Evolutionary conservation across 768 basidiomycete species (phyloP), one percentile per base, ranked within the genome.

Genomic region (Lactarius sp.): DNA sequence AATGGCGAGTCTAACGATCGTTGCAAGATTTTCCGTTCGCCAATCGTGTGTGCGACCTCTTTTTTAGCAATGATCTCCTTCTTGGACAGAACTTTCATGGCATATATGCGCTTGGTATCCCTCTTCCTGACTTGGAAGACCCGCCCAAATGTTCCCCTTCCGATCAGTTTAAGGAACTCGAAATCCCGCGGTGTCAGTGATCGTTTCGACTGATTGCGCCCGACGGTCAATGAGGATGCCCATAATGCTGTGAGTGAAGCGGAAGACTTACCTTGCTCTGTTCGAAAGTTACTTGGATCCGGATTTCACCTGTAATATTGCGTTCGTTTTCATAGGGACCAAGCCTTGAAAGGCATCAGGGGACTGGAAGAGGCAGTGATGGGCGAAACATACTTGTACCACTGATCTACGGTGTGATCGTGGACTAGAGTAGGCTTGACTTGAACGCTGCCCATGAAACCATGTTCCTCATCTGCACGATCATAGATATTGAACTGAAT

Each of bases 31-130:
- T 98, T 98, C 75, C 97, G 88, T 76, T 99, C 97, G 69, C 97
- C 97, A 61, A 99, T 98, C 16, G 97, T 99, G 75, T 99, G 97
- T 9, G 96, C 96, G 51, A 99, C 94, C 75, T 99, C 97, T 76
- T 98, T 98, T 81, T 98, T 98, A 31, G 92, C 95, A 59, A 98
- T 86, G 70, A 99, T 98, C 76, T 99, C 97, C 80, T 93, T 95
- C 79, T 99, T 99, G 37, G 92, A 95, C 44, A 99, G 82, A 61
- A 98, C 92, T 73, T 99, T 99, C 96, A 99, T 98, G 56, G 97
- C 97, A 78, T 98, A 99, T 77, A 99, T 98, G 52, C 97, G 91
- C 75, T 93, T 91, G 47, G 97, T 99, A 78, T 99, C 95, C 74
- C 81, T 87, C 78, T 99, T 99, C 65, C 97, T 92, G 54, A 99